phyloP scores from a whole-genome alignment of 2,329 filamentous ascomycete genomes.

The Orbilia ellipsospora region DNA sequence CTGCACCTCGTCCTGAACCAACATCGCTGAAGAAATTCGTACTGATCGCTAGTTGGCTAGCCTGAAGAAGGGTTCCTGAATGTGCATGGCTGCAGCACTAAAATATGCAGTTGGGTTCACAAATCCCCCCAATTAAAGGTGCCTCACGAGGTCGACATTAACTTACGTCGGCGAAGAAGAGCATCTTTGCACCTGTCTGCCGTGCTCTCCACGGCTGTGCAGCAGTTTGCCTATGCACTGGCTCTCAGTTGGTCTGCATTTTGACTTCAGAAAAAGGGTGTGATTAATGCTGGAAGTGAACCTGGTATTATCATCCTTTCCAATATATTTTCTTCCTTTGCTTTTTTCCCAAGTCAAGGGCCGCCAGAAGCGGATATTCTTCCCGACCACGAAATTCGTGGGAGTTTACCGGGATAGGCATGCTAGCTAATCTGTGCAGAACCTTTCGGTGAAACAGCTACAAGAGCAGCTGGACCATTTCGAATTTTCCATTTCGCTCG shows the following conservation, averaged over 20 bases:
- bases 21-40: neutral
- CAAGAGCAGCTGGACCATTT: too few relatives aligned
- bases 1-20: neutral
- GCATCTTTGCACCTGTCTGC: too few relatives aligned
- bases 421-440: neutral
- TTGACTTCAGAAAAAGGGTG: too few relatives aligned
- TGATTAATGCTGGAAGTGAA: too few relatives aligned
- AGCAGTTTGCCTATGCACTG: too few relatives aligned
- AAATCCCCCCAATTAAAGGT: conserved; percentile 22
- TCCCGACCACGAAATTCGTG: conserved; percentile 27
- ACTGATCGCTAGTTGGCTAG: conserved; percentile 13
- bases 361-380: conserved; percentile 39
- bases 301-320: too few relatives aligned
- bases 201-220: too few relatives aligned
- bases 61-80: conserved; percentile 13
- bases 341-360: conserved; percentile 12
- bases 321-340: neutral
- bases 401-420: conserved; percentile 15
- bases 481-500: too few relatives aligned
- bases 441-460: neutral
- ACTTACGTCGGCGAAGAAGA: neutral
- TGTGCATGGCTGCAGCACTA: conserved; percentile 31
- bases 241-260: too few relatives aligned
- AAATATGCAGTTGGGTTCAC: conserved; percentile 46
- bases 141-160: too few relatives aligned